These are phyloP conservation scores for Teratosphaeria viscida DNA, from an alignment of 2,329 filamentous ascomycete species.

Conservation along the genomic window DNA sequence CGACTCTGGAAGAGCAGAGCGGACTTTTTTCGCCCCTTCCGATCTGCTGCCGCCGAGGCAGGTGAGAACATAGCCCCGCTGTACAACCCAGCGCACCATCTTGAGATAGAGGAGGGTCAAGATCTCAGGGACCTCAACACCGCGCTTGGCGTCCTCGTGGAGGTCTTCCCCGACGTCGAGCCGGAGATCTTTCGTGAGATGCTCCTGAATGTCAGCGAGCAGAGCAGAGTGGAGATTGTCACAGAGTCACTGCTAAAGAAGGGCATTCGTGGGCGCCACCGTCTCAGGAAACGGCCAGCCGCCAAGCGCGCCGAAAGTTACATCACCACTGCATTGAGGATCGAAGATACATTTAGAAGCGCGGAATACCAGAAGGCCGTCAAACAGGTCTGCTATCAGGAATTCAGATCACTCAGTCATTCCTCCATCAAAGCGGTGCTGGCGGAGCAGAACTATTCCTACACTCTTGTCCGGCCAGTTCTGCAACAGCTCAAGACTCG, in stretches of 20 bases:
- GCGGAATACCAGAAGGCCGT: constrained; percentile 59
- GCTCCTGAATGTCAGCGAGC: constrained; percentile 61
- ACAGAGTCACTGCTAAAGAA: constrained; percentile 60
- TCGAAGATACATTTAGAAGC: constrained; percentile 57
- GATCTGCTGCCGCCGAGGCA: constrained; percentile 12
- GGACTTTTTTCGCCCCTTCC: constrained; percentile 25
- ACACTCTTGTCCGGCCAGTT: constrained; percentile 59
- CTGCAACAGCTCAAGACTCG: constrained; percentile 59
- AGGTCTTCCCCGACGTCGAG: constrained; percentile 71
- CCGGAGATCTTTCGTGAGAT: constrained; percentile 76
- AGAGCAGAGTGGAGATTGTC: constrained; percentile 66
- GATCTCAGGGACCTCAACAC: constrained; percentile 61
- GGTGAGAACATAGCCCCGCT: constrained; percentile 19
- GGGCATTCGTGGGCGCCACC: constrained; percentile 53
- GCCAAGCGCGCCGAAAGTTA: background rate
- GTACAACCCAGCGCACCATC: constrained; percentile 14
- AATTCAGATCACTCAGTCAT: constrained; percentile 64
- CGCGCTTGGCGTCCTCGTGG: constrained; percentile 56
- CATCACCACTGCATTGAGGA: constrained; percentile 32
- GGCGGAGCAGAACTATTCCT: constrained; percentile 71
- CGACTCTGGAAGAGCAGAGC: constrained; percentile 24
- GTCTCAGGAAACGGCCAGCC: background rate
- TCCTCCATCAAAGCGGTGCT: constrained; percentile 69
- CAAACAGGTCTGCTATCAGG: constrained; percentile 55
- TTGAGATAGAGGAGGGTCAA: constrained; percentile 30